phyloP scores from a whole-genome alignment of 2,329 filamentous ascomycete species.

The Claviceps sp. region DNA sequence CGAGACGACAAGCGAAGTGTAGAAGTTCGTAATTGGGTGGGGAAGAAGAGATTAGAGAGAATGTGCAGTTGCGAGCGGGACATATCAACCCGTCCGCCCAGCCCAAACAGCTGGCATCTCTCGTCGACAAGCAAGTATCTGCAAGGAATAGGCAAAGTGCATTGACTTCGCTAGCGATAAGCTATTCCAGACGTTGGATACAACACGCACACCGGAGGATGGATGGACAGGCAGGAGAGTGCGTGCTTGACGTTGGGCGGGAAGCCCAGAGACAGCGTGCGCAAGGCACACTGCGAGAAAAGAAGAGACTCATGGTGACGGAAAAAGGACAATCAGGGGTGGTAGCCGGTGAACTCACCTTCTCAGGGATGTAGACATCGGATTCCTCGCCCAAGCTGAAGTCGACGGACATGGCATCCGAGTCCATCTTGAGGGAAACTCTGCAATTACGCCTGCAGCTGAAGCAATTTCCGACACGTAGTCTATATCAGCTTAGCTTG shows the following conservation, averaged over 20 bases:
- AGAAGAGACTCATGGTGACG: too few relatives aligned
- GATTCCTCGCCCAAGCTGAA: slow-evolving; percentile 28
- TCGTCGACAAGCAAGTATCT: neutral
- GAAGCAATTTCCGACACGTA: neutral
- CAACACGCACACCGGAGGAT: too few relatives aligned
- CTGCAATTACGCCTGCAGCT: neutral
- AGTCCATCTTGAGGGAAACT: slow-evolving; percentile 33
- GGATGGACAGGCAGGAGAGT: too few relatives aligned
- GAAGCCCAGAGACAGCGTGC: too few relatives aligned
- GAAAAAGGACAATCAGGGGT: too few relatives aligned
- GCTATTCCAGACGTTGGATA: too few relatives aligned
- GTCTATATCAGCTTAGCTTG: neutral
- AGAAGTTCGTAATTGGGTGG: neutral
- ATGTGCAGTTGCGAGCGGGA: neutral
- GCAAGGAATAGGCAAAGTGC: too few relatives aligned
- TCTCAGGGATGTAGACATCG: slow-evolving; percentile 26
- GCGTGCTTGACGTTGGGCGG: too few relatives aligned
- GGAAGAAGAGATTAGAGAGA: too few relatives aligned
- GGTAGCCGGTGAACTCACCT: slow-evolving; percentile 14
- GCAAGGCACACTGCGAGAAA: too few relatives aligned
- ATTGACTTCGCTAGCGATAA: too few relatives aligned
- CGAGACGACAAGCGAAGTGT: neutral
- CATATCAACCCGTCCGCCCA: neutral
- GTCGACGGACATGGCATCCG: slow-evolving; percentile 39
- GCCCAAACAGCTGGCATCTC: neutral